Evolutionary conservation across 352 stramenopile genomes (phyloP), one percentile per base, ranked within the genome.

Genomic region (Elongisporangium prolatum): DNA sequence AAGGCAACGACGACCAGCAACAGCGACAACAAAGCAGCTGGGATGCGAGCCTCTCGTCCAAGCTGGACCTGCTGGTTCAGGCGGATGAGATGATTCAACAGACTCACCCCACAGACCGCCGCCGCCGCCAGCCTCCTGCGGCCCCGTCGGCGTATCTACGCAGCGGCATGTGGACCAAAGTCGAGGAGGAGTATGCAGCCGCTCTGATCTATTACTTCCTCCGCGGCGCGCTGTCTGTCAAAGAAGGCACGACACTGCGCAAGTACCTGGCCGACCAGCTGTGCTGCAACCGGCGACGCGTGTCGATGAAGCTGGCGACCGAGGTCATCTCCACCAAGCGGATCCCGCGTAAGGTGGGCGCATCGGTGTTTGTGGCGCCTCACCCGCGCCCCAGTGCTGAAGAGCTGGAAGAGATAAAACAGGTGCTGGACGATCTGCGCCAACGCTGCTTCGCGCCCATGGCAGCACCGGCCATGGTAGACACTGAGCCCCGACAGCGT

Each of bases 301-400:
- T 91, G n/a, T 86, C 75, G 22, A 91, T 86, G 71, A 91, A 91
- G 59, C 67, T 91, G 47, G 77, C 72, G 47, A 87, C 82, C 18
- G 77, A 81, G 60, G 68, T 71, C 3, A 75, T 91, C 53, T 77
- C 73, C n/a, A 66, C 71, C 34, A 72, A 75, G 53, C 78, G 80
- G 63, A 84, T 91, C 58, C 79, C 79, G n/a, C 75, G 64, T 22
- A 89, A 88, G 52, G 71, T 89, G 17, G 79, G 80, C n/a, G 77
- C 74, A 9, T 85, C 77, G 1, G 77, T 86, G 21, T 89, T 84
- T 59, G 75, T 87, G 47, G 60, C 68, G 24, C 65, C 67, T 38
- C 59, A 79, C 13, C 73, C 73, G 34, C 48, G 64, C 34, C 72
- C 71, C 4, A 80, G 44, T 28, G 51, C 64, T 6, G 57, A 69